phyloP scores from a whole-genome alignment of 805 yeast species.

The Kodamaea sagamina region DNA sequence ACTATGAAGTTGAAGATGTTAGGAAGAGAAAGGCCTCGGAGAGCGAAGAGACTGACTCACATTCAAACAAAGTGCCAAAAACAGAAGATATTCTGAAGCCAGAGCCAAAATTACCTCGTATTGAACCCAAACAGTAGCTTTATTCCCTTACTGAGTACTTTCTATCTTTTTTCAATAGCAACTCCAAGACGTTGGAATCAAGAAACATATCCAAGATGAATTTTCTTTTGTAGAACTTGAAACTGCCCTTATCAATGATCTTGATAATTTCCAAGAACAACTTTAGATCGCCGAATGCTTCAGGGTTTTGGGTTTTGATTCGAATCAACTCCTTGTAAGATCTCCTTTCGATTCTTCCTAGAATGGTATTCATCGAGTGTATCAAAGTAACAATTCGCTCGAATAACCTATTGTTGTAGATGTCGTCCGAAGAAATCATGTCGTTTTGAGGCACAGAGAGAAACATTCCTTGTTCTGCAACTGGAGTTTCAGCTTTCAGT shows the following conservation, averaged over 20 bases:
- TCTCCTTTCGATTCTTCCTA: constrained; percentile 47
- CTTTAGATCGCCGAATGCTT: constrained; percentile 54
- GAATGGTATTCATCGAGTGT: constrained; percentile 50
- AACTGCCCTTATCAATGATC: constrained; percentile 58
- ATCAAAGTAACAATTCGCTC: constrained; percentile 38
- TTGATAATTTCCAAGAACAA: constrained; percentile 54
- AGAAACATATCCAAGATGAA: constrained; percentile 64
- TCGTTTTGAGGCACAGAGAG: neutral
- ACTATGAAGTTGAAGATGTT: constrained; percentile 1
- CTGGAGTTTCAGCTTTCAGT: neutral
- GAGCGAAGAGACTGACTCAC: neutral
- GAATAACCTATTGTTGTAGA: constrained; percentile 19
- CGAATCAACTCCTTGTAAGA: constrained; percentile 60
- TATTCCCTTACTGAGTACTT: constrained; percentile 6
- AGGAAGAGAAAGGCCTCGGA: constrained; percentile 2
- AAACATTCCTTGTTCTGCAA: too few species aligned
- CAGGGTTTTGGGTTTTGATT: constrained; percentile 52
- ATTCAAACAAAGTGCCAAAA: neutral
- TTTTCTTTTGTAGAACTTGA: constrained; percentile 61
- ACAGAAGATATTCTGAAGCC: constrained; percentile 2
- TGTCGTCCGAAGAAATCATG: constrained; percentile 2
- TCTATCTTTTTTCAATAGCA: constrained; percentile 30
- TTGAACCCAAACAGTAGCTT: neutral
- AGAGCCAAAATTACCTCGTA: constrained; percentile 3
- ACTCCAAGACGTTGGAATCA: constrained; percentile 53